Conservation (phyloP, 23 red algal species). For the Gracilariopsis chorda region DNA sequence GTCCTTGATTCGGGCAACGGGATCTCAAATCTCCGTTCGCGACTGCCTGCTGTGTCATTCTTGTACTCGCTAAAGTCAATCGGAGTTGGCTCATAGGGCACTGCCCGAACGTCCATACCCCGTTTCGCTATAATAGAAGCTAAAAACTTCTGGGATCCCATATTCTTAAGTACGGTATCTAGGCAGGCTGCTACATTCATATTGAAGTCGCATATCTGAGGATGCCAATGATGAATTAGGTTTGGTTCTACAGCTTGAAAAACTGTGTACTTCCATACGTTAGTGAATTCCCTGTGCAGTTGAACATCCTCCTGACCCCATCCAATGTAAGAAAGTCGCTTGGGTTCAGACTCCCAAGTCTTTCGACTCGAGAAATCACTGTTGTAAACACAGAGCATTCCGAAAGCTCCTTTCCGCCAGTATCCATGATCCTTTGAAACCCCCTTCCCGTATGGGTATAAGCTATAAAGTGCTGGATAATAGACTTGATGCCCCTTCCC, state of each 20-base stretch:
- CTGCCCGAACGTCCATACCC: slow-evolving; percentile 22
- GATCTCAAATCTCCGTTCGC: background rate
- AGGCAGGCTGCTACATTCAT: slow-evolving; percentile 36
- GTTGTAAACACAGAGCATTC: slow-evolving; percentile 41
- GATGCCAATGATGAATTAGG: slow-evolving; percentile 48
- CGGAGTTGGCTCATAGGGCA: background rate
- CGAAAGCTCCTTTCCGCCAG: slow-evolving; percentile 52
- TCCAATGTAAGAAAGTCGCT: background rate
- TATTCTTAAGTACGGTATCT: slow-evolving; percentile 19
- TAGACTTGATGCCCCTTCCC: slow-evolving; percentile 13
- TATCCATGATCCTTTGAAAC: slow-evolving; percentile 47
- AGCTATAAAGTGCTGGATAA: slow-evolving; percentile 46
- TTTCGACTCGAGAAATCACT: slow-evolving; percentile 25
- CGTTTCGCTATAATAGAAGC: slow-evolving; percentile 6
- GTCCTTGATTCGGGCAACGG: slow-evolving; percentile 7
- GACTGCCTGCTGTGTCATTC: slow-evolving; percentile 10
- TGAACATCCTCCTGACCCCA: slow-evolving; percentile 49
- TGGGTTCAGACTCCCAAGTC: background rate
- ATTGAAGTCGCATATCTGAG: slow-evolving; percentile 31
- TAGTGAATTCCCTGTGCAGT: slow-evolving; percentile 17
- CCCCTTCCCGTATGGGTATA: slow-evolving; percentile 36
- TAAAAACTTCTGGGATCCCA: slow-evolving; percentile 28
- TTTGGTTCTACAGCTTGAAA: slow-evolving; percentile 47
- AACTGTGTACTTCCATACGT: slow-evolving; percentile 13
- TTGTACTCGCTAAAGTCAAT: slow-evolving; percentile 23